Percentiles rank a stretch among this genome's conserved stretches.
phyloP scores from a whole-genome alignment of 768 basidiomycete genomes.

The Boletellus ananas region DNA sequence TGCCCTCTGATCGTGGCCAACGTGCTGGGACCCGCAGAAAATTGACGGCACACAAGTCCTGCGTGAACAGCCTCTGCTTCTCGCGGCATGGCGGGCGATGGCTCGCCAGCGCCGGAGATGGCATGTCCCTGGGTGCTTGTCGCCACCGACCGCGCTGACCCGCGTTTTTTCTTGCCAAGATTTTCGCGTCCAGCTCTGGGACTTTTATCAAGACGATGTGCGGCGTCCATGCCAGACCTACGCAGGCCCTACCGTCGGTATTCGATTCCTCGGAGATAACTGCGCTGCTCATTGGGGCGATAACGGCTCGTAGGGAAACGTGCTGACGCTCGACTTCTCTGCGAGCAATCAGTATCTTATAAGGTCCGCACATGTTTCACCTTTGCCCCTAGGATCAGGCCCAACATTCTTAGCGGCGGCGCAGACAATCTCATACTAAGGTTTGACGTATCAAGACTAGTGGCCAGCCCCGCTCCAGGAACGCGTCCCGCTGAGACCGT shows the following conservation, averaged over 20 bases:
- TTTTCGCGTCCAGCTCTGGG: slow-evolving; percentile 56
- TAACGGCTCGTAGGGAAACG: slow-evolving; percentile 50
- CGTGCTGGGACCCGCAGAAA: slow-evolving; percentile 22
- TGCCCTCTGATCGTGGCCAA: slow-evolving; percentile 1
- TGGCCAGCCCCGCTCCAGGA: slow-evolving; percentile 5
- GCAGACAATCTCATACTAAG: slow-evolving; percentile 48
- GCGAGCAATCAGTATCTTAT: slow-evolving; percentile 58
- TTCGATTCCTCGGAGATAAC: slow-evolving; percentile 27
- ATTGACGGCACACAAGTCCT: slow-evolving; percentile 50
- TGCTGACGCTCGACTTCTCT: slow-evolving; percentile 71
- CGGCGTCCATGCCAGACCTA: slow-evolving; percentile 39
- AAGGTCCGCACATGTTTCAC: slow-evolving; percentile 46
- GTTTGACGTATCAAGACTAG: slow-evolving; percentile 48
- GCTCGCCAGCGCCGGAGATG: slow-evolving; percentile 68
- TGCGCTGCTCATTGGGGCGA: slow-evolving; percentile 7
- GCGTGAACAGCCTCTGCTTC: slow-evolving; percentile 61
- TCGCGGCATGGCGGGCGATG: slow-evolving; percentile 59
- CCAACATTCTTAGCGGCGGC: slow-evolving; percentile 44
- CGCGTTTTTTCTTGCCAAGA: slow-evolving; percentile 35
- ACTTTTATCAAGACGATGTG: slow-evolving; percentile 60
- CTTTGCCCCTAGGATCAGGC: slow-evolving; percentile 9
- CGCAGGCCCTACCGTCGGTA: slow-evolving; percentile 40
- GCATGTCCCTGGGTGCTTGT: slow-evolving; percentile 35
- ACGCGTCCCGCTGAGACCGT: slow-evolving; percentile 18
- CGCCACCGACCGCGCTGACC: slow-evolving; percentile 1